Base-by-base conservation (phyloP, 805 yeast species). In the Hanseniaspora vineae region DNA sequence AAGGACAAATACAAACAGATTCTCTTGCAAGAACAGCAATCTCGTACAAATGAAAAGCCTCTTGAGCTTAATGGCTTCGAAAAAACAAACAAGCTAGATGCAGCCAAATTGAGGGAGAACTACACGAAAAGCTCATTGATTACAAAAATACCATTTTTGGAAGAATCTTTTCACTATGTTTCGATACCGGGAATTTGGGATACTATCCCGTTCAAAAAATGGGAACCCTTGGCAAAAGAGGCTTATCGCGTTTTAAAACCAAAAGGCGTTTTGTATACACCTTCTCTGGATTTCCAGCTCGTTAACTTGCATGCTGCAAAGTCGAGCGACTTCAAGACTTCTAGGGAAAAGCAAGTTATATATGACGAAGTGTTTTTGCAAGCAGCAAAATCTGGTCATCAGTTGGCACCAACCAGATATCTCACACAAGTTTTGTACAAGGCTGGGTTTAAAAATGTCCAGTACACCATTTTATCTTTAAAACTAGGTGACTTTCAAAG, bases 101-200 rank as follows among this genome's bases (percentile, higher is more conserved):
- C 29, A 8, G 29, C 29, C 29, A 23, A 23, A 23, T 23, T 23
- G 10, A 18, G 12, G n/a, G 40, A 37, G 10, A 37, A 37, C 19
- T n/a, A 12, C 12, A 37, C 40, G 4, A 37, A 37, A 10, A 37
- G 40, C 17, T 8, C n/a, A 33, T 39, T 59, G 13, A 55, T 56
- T 44, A 43, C 61, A 9, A 53, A 46, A 43, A 49, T 62, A 35
- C 65, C 66, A 2, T 57, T 62, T 42, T 48, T 52, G 32, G 51
- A 52, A 13, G 50, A 58, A 45, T 52, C 58, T 4, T 49, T 61
- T 2, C 66, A 65, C 2, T 52, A 55, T 10, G 51, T 60, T 3
- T 52, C 52, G 37, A 56, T 59, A 33, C 65, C 66, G 0, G 53
- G 58, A 51, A 33, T 62, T 12, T 61, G 65, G 64, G 45, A 54